phyloP scores from a whole-genome alignment of 2,329 filamentous ascomycete genomes.

The Cercospora sojina region DNA sequence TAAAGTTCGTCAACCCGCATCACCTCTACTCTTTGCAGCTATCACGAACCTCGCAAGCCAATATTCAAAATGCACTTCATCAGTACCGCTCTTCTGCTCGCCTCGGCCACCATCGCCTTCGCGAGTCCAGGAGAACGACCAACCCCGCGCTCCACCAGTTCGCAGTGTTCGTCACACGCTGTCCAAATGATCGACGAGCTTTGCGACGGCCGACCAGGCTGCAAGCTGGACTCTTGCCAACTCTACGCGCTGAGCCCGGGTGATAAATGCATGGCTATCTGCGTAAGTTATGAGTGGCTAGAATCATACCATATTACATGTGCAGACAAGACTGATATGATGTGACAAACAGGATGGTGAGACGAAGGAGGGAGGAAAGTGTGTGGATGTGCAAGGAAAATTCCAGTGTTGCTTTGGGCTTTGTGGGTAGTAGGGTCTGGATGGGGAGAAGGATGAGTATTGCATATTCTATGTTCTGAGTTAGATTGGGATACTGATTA shows the following conservation, averaged over 20 bases:
- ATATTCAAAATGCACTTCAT: neutral
- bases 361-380: neutral
- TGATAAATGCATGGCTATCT: neutral
- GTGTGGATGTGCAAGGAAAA: neutral
- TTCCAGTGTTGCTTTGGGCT: neutral
- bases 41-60: neutral
- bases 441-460: neutral
- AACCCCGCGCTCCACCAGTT: neutral
- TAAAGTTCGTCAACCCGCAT: neutral
- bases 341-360: neutral
- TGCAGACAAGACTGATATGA: neutral
- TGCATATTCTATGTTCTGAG: neutral
- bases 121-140: neutral
- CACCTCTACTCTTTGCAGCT: neutral
- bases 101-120: neutral
- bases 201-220: neutral
- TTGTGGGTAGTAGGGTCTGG: neutral
- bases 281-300: neutral
- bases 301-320: neutral
- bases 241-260: neutral
- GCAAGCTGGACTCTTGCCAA: neutral
- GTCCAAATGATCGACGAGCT: neutral
- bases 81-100: neutral
- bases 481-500: neutral
- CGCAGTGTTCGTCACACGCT: neutral